Conservation (phyloP, 2,329 filamentous ascomycete genomes). For the Scedosporium boydii region DNA sequence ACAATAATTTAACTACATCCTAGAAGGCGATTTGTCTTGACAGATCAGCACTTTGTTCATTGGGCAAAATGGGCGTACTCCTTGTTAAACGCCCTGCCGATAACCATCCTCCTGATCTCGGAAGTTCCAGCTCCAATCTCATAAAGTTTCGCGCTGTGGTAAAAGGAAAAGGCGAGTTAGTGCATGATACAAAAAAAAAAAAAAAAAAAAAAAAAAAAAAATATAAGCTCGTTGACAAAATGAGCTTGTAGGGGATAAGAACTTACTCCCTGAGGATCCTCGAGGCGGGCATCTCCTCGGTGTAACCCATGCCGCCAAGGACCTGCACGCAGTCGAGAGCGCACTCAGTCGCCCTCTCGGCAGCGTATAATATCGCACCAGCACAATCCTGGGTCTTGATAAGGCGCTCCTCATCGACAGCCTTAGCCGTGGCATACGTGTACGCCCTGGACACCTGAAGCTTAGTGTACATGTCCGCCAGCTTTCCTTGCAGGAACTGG, state of each 20-base stretch:
- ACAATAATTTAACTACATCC: background rate
- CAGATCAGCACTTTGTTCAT: background rate
- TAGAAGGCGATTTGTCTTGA: background rate
- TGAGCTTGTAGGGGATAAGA: background rate
- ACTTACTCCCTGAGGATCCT: constrained; percentile 64
- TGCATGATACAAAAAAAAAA: background rate
- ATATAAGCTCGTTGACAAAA: background rate
- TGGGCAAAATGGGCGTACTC: constrained; percentile 48
- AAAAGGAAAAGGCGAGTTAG: constrained; percentile 17
- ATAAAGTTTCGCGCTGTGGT: constrained; percentile 62
- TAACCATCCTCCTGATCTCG: constrained; percentile 88
- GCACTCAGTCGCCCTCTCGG: constrained; percentile 80
- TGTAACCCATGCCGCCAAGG: constrained; percentile 89
- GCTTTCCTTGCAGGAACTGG: constrained; percentile 84
- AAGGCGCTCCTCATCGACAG: constrained; percentile 64
- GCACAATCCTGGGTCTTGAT: constrained; percentile 89
- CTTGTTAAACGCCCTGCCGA: constrained; percentile 85
- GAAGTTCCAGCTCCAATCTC: constrained; percentile 96
- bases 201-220: background rate
- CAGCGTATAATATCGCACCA: constrained; percentile 85
- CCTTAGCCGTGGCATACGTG: constrained; percentile 72
- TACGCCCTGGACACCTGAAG: constrained; percentile 76
- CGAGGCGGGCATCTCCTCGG: constrained; percentile 90
- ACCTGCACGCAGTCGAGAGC: constrained; percentile 84
- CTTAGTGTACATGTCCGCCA: constrained; percentile 97